Evolutionary conservation across 225 moss, liverwort and hornwort species (phyloP), one percentile per base, ranked within the genome.

Genomic region (Asterella californica): DNA sequence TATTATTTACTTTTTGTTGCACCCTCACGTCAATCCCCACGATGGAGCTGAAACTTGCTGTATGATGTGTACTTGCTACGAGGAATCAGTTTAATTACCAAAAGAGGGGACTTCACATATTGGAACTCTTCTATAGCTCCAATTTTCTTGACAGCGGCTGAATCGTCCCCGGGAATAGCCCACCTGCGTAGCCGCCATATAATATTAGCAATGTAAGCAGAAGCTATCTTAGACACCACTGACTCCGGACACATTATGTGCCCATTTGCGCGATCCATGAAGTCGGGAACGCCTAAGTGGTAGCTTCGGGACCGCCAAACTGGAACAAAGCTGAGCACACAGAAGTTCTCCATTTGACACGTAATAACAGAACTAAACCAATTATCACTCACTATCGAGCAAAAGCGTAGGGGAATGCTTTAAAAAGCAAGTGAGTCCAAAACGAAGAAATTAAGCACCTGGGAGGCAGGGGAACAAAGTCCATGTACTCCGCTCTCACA

Each of bases 401-500:
- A 0, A 19, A 64, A 32, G 27, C 25, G 27, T 2, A n/a, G 2
- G 27, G 64, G 64, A 27, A n/a, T 9, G 30, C 29, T 3, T n/a
- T 32, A 24, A 64, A 64, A 27, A 57, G 57, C 3, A 1, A 11
- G 42, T 7, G 42, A 42, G 42, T 57, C 24, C 21, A 57, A 24
- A 57, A 42, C 7, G 18, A 19, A 64, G 27, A 30, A 38, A 4
- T 10, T 0, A 70, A 65, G 66, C 78, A 85, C 84, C 84, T 85
- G 21, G 81, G 50, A 15, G 65, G 78, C 66, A 71, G 70, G 17
- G 81, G 84, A 30, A 78, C 77, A 34, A 72, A 81, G 19, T 49
- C 81, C 78, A 81, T 85, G 70, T 81, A 85, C 68, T 85, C 84
- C 5, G 77, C 84, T 68, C 75, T 78, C 46, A 85, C 78, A 54